A percentile compares a stretch with the other conserved stretches of the same genome.
These are phyloP conservation scores for Parathielavia appendiculata DNA, from an alignment of 495 filamentous ascomycete genomes.

Conservation along the genomic window DNA sequence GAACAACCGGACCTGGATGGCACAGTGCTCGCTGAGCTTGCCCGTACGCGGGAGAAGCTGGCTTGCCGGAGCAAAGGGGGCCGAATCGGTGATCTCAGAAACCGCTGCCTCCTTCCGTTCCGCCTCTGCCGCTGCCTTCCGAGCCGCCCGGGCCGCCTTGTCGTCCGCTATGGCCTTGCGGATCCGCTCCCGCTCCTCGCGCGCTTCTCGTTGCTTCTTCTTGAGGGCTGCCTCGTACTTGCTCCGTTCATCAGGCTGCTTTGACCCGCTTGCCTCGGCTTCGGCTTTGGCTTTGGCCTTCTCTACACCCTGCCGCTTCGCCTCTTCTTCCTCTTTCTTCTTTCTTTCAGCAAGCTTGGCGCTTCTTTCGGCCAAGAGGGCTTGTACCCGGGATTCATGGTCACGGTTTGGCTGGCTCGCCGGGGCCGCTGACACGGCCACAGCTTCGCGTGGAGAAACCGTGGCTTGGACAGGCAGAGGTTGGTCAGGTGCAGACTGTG, in stretches of 20 bases:
- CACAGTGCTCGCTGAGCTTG: conserved; percentile 42
- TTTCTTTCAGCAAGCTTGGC: conserved; percentile 28
- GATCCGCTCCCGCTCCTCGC: conserved; percentile 56
- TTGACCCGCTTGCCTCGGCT: conserved; percentile 35
- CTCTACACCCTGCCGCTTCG: conserved; percentile 24
- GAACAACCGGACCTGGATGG: conserved; percentile 77
- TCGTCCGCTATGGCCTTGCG: conserved; percentile 62
- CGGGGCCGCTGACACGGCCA: conserved; percentile 7
- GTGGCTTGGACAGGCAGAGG: neutral
- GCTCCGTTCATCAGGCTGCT: conserved; percentile 28
- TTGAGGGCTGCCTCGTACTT: conserved; percentile 48
- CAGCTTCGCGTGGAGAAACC: neutral
- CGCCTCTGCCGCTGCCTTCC: conserved; percentile 47
- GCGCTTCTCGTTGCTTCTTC: conserved; percentile 49
- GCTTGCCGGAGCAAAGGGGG: conserved; percentile 20
- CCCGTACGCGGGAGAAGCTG: conserved; percentile 14
- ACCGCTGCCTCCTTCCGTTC: conserved; percentile 22
- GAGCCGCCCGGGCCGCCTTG: conserved; percentile 55
- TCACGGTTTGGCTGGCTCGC: conserved; percentile 3
- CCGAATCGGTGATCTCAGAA: conserved; percentile 6
- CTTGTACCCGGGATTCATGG: conserved; percentile 19
- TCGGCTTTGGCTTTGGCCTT: conserved; percentile 35
- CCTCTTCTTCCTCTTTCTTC: conserved; percentile 30
- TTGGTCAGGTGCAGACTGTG: neutral
- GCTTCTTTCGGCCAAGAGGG: conserved; percentile 28